Percentiles rank a stretch among this genome's conserved stretches.
phyloP scores from a whole-genome alignment of 768 basidiomycete species.

The Tylopilus sp. region DNA sequence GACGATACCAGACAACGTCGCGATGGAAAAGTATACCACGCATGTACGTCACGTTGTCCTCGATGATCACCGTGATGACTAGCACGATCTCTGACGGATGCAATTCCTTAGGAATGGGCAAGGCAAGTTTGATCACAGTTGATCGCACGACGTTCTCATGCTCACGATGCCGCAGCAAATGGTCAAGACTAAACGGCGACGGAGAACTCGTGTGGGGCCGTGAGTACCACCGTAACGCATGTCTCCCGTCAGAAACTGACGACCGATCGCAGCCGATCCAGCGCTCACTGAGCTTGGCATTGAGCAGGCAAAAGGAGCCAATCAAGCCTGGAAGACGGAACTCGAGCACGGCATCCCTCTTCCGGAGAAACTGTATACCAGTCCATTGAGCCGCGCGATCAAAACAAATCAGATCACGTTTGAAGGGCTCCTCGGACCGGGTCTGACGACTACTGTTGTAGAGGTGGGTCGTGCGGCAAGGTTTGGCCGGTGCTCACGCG shows the following conservation, averaged over 20 bases:
- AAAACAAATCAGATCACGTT: constrained; percentile 56
- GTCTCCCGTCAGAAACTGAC: not conserved
- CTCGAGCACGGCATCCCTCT: constrained; percentile 39
- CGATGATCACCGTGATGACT: not conserved
- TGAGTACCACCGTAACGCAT: constrained; percentile 33
- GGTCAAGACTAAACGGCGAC: constrained; percentile 60
- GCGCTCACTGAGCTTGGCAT: constrained; percentile 56
- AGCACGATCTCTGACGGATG: not conserved
- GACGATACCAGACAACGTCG: constrained; percentile 65
- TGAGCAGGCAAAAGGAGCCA: constrained; percentile 48
- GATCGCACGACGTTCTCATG: not conserved
- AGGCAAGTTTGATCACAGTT: constrained; percentile 38
- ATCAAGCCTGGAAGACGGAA: constrained; percentile 48
- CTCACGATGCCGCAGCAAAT: constrained; percentile 34
- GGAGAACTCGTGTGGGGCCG: constrained; percentile 72
- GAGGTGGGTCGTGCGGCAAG: constrained; percentile 43
- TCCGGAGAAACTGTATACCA: constrained; percentile 57
- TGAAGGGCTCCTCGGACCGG: constrained; percentile 34
- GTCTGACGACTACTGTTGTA: constrained; percentile 41
- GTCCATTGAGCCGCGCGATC: constrained; percentile 61
- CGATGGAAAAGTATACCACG: constrained; percentile 60
- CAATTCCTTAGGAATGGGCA: constrained; percentile 49
- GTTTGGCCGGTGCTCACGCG: not conserved
- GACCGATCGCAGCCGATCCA: constrained; percentile 52
- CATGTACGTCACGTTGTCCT: constrained; percentile 23